Evolutionary conservation across 352 stramenopile species (phyloP).

Genomic region (Globisporangium middletonii): DNA sequence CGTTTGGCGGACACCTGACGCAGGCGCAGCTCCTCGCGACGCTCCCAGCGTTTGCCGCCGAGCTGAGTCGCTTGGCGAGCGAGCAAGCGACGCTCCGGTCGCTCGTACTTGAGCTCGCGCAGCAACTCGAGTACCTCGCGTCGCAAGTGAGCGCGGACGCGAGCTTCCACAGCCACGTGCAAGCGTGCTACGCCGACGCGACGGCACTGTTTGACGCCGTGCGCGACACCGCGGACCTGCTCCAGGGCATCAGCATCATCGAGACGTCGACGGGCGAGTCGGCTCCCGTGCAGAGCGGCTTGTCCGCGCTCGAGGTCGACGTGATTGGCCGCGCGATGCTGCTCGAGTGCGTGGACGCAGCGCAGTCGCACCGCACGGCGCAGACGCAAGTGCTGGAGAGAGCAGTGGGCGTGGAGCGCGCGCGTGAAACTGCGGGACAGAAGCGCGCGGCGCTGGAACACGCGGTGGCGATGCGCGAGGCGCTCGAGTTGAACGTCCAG

Average conservation of each 20-base stretch:
- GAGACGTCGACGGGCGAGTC: constrained; percentile 34
- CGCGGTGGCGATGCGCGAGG: background rate
- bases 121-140: constrained; percentile 46
- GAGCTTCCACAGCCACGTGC: constrained; percentile 26
- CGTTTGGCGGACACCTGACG: constrained; percentile 13
- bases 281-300: background rate
- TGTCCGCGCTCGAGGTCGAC: constrained; percentile 44
- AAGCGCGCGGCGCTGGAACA: constrained; percentile 8
- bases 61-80: constrained; percentile 28
- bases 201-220: constrained; percentile 30
- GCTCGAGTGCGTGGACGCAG: constrained; percentile 15
- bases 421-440: constrained; percentile 16
- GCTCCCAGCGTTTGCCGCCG: constrained; percentile 30
- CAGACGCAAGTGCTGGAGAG: constrained; percentile 8
- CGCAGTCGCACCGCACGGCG: constrained; percentile 6
- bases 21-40: constrained; percentile 32
- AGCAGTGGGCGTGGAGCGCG: background rate
- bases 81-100: constrained; percentile 29
- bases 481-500: constrained; percentile 6
- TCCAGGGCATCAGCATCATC: constrained; percentile 42
- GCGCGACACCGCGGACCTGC: constrained; percentile 35
- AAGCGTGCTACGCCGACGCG: constrained; percentile 30
- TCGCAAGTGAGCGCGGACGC: constrained; percentile 18
- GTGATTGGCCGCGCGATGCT: constrained; percentile 25
- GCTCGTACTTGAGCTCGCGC: constrained; percentile 33